Evolutionary conservation across 2,329 filamentous ascomycete genomes (phyloP).

Genomic region (Harringtonia lauricola): DNA sequence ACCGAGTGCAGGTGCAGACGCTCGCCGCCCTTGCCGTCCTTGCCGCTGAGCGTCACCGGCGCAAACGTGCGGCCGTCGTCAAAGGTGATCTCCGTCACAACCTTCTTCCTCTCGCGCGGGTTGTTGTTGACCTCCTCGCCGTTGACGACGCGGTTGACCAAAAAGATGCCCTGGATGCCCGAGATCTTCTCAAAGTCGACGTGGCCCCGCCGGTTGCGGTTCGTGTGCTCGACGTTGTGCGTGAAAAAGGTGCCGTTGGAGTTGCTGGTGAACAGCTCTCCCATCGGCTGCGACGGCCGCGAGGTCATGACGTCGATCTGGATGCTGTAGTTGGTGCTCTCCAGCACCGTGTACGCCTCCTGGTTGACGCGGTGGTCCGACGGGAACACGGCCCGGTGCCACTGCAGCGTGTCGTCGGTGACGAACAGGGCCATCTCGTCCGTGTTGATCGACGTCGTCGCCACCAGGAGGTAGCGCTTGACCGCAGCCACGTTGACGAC

Average conservation of each 20-base stretch:
- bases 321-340: conserved; percentile 96
- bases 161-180: conserved; percentile 81
- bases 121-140: conserved; percentile 59
- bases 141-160: conserved; percentile 86
- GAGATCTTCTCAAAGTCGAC: conserved; percentile 95
- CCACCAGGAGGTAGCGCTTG: conserved; percentile 78
- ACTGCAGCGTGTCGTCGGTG: conserved; percentile 69
- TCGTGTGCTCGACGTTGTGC: conserved; percentile 83
- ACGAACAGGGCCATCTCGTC: conserved; percentile 89
- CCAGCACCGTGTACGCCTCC: conserved; percentile 84
- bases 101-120: conserved; percentile 45
- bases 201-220: conserved; percentile 61
- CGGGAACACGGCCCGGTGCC: conserved; percentile 88
- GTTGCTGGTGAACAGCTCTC: conserved; percentile 87
- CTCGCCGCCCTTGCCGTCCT: conserved; percentile 3
- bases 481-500: conserved; percentile 73
- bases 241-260: conserved; percentile 96
- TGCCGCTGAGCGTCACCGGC: conserved; percentile 52
- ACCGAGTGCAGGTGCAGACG: conserved; percentile 85
- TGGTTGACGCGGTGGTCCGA: conserved; percentile 70
- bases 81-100: conserved; percentile 80
- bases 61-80: conserved; percentile 88
- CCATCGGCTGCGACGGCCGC: conserved; percentile 58
- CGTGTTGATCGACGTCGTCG: conserved; percentile 66
- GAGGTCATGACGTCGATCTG: conserved; percentile 85